Evolutionary conservation across 2,329 filamentous ascomycete species (phyloP).

Genomic region (Sporothrix inflata): DNA sequence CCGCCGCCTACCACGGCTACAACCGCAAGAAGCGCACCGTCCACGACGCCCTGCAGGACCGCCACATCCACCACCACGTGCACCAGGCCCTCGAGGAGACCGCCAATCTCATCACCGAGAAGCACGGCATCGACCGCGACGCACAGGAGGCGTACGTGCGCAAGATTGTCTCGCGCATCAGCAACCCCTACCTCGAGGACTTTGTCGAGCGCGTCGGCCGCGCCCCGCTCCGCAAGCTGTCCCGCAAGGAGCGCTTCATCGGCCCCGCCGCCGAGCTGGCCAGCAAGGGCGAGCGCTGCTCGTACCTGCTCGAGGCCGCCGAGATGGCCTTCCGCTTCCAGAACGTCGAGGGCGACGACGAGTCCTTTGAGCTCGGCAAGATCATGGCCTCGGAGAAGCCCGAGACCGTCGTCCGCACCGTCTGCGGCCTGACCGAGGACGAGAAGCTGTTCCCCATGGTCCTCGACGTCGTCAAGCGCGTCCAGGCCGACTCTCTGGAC

Average conservation of each 20-base stretch:
- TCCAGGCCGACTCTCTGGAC: conserved; percentile 64
- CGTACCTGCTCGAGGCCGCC: conserved; percentile 76
- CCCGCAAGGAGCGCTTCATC: conserved; percentile 94
- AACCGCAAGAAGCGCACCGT: conserved; percentile 83
- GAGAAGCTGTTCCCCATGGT: conserved; percentile 80
- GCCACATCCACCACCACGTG: conserved; percentile 78
- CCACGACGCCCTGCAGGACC: conserved; percentile 83
- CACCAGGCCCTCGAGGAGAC: conserved; percentile 82
- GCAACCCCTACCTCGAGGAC: conserved; percentile 91
- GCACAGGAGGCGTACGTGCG: conserved; percentile 87
- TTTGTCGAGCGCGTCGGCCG: conserved; percentile 93
- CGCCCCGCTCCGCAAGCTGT: conserved; percentile 90
- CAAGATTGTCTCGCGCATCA: conserved; percentile 89
- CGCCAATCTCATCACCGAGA: conserved; percentile 79
- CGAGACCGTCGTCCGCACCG: conserved; percentile 74
- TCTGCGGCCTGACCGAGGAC: conserved; percentile 76
- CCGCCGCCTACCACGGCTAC: conserved; percentile 93
- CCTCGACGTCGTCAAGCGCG: conserved; percentile 77
- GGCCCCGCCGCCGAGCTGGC: conserved; percentile 88
- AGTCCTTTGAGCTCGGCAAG: conserved; percentile 82
- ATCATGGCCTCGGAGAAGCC: conserved; percentile 76
- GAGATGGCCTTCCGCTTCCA: conserved; percentile 97
- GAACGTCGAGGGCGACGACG: conserved; percentile 87
- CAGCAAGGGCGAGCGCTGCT: conserved; percentile 73
- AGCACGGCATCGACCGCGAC: conserved; percentile 71